Percentiles rank a stretch among this genome's conserved stretches.
phyloP scores from a whole-genome alignment of 1,139 yeast species.

The Candida neerlandica region DNA sequence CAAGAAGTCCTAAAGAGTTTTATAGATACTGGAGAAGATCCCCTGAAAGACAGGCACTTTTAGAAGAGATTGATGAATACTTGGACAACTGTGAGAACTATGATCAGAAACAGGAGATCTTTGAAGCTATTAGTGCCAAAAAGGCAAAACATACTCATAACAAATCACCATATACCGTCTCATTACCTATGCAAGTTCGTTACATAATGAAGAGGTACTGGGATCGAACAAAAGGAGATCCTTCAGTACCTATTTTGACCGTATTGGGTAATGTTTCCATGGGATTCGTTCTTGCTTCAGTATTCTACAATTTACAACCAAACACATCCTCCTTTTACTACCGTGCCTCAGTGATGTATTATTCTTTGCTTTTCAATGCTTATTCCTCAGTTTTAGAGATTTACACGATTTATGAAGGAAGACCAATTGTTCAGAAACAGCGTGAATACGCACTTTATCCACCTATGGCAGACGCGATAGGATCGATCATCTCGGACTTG shows the following conservation, averaged over 20 bases:
- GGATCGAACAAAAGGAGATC: constrained; percentile 66
- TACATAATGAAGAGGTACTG: constrained; percentile 63
- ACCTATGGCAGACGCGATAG: constrained; percentile 68
- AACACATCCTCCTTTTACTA: constrained; percentile 56
- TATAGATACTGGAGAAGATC: constrained; percentile 28
- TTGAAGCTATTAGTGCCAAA: constrained; percentile 57
- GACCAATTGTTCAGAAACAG: constrained; percentile 65
- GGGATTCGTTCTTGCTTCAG: constrained; percentile 73
- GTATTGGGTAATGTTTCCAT: constrained; percentile 68
- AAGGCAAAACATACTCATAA: constrained; percentile 58
- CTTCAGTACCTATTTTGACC: constrained; percentile 61
- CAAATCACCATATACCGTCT: constrained; percentile 65
- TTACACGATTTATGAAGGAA: constrained; percentile 54
- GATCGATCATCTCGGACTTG: constrained; percentile 57
- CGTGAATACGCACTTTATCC: constrained; percentile 65
- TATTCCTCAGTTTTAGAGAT: constrained; percentile 61
- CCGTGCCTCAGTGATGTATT: constrained; percentile 60
- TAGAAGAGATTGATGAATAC: constrained; percentile 22
- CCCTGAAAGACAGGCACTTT: constrained; percentile 20
- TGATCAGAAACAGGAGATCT: constrained; percentile 20
- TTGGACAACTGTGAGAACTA: constrained; percentile 18
- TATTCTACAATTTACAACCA: constrained; percentile 54
- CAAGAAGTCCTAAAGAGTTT: constrained; percentile 27
- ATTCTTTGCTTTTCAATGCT: constrained; percentile 58
- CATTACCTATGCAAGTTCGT: constrained; percentile 64